These are phyloP conservation scores for Trametes sp. DNA, from an alignment of 1,284 basidiomycete genomes.

Conservation along the genomic window DNA sequence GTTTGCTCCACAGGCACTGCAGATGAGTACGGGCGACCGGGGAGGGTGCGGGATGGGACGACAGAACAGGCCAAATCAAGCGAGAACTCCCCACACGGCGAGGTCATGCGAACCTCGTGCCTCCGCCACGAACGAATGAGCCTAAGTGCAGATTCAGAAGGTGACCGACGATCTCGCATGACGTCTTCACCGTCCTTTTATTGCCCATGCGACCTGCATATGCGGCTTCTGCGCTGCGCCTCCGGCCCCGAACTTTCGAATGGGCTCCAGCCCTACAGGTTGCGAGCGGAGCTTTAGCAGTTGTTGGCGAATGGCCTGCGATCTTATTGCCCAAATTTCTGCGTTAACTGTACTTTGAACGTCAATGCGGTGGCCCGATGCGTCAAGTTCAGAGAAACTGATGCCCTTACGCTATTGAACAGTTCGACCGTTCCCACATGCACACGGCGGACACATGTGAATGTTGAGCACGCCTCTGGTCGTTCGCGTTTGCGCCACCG, in stretches of 20 bases:
- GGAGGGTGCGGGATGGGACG: neutral
- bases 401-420: no score
- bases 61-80: conserved; percentile 3
- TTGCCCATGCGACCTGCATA: conserved; percentile 1
- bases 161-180: conserved; percentile 12
- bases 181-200: conserved; percentile 4
- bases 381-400: no score
- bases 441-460: no score
- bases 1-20: conserved; percentile 6
- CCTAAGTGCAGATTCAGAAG: conserved; percentile 5
- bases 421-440: no score
- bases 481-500: no score
- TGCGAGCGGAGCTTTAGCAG: neutral
- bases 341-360: no score
- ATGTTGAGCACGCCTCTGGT: no score
- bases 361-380: no score
- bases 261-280: neutral
- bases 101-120: conserved; percentile 27
- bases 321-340: no score
- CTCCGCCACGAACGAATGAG: conserved; percentile 8
- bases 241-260: neutral
- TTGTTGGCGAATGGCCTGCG: no score
- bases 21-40: neutral
- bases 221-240: neutral
- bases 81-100: neutral